Percentiles rank a stretch among this genome's conserved stretches.
Conservation (phyloP, 192 early-diverging fungal species). For the Rhizoclosmatium globosum region DNA sequence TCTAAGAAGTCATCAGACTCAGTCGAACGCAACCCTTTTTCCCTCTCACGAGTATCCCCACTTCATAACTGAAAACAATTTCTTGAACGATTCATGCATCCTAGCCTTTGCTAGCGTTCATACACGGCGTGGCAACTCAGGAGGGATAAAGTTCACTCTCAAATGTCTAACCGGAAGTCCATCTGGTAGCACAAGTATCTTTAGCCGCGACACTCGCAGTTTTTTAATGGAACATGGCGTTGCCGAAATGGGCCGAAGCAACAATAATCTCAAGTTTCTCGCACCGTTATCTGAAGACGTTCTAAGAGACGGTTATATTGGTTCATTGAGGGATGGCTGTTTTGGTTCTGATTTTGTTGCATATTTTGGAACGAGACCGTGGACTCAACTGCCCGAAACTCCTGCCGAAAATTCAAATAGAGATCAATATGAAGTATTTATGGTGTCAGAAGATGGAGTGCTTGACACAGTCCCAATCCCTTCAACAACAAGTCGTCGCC, state of each 20-base stretch:
- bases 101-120: conserved; percentile 6
- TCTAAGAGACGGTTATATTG: conserved; percentile 19
- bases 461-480: neutral
- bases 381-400: neutral
- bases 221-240: neutral
- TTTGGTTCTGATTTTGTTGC: conserved; percentile 30
- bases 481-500: neutral
- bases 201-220: conserved; percentile 19
- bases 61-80: neutral
- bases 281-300: neutral
- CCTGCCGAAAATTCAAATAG: neutral
- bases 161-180: conserved; percentile 25
- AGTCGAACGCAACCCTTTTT: no score
- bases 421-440: neutral
- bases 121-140: neutral
- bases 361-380: neutral
- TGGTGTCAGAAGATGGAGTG: neutral
- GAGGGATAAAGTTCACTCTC: conserved; percentile 3
- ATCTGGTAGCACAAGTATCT: neutral
- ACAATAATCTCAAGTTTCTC: neutral
- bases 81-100: conserved; percentile 11
- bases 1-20: no score
- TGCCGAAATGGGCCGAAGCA: neutral
- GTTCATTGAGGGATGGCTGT: conserved; percentile 21
- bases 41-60: neutral